phyloP scores from a whole-genome alignment of 768 basidiomycete species.

The Auriculariales sp. region DNA sequence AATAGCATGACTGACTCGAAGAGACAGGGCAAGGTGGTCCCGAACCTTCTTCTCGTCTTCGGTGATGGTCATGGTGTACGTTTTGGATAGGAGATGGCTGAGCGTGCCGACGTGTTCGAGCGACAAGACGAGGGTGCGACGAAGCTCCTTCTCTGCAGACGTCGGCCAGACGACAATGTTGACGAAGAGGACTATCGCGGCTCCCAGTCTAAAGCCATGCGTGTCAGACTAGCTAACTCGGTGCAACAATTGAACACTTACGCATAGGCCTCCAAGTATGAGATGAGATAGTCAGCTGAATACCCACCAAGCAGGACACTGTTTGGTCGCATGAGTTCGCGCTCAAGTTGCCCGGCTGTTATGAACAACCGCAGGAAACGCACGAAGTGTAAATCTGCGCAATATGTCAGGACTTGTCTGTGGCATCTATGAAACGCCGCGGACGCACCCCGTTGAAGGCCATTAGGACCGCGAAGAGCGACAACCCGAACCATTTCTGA shows the following conservation, averaged over 20 bases:
- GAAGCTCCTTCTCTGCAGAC: slow-evolving; percentile 14
- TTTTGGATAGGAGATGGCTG: slow-evolving; percentile 6
- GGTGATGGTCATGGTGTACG: slow-evolving; percentile 13
- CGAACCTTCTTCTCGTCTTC: slow-evolving; percentile 14
- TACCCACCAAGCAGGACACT: slow-evolving; percentile 6
- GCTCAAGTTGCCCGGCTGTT: too few relatives aligned
- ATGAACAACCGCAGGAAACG: background rate
- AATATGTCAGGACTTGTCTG: background rate
- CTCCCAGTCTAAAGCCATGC: slow-evolving; percentile 11
- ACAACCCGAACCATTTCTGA: slow-evolving; percentile 13
- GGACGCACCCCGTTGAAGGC: slow-evolving; percentile 11
- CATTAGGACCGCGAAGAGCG: slow-evolving; percentile 15
- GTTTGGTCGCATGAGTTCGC: background rate
- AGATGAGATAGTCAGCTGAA: slow-evolving; percentile 11
- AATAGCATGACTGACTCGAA: slow-evolving; percentile 9
- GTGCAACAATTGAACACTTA: background rate
- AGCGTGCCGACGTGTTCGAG: slow-evolving; percentile 14
- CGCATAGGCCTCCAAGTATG: slow-evolving; percentile 14
- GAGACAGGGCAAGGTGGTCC: slow-evolving; percentile 12
- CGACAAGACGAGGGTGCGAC: slow-evolving; percentile 13
- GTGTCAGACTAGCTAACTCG: background rate
- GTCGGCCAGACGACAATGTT: slow-evolving; percentile 15
- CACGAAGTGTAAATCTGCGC: slow-evolving; percentile 12
- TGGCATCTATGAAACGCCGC: background rate
- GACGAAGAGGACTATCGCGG: slow-evolving; percentile 14